Evolutionary conservation across 202 grass and related monocot genomes (phyloP).

Genomic region (Setaria italica): DNA sequence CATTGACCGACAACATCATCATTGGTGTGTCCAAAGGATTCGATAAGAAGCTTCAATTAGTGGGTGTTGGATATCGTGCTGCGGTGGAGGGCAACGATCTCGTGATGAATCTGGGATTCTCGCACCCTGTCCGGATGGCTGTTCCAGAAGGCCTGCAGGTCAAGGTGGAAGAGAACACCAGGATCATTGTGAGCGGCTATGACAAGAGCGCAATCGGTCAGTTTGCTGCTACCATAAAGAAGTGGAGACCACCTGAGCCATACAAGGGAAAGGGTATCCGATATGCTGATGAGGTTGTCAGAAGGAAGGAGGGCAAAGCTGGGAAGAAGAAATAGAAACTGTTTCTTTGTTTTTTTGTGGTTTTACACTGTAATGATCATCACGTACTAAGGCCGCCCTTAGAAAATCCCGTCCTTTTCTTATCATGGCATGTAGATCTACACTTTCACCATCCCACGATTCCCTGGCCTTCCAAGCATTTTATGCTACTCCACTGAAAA

Average conservation of each 20-base stretch:
- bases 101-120: constrained; percentile 90
- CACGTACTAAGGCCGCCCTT: background rate
- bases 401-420: constrained; percentile 3
- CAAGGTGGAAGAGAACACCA: constrained; percentile 96
- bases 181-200: constrained; percentile 78
- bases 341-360: background rate
- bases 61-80: constrained; percentile 92
- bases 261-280: constrained; percentile 96
- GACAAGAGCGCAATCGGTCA: constrained; percentile 85
- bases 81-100: constrained; percentile 86
- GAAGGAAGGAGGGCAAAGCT: constrained; percentile 96
- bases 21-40: constrained; percentile 96
- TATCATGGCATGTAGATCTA: background rate
- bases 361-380: constrained; percentile 34
- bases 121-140: constrained; percentile 82
- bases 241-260: constrained; percentile 95
- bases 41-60: constrained; percentile 82
- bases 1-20: constrained; percentile 88
- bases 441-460: background rate
- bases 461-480: background rate
- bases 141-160: constrained; percentile 80
- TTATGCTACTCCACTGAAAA: background rate
- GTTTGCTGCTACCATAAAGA: constrained; percentile 86
- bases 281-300: constrained; percentile 75
- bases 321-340: constrained; percentile 95